Base-by-base conservation (phyloP, 768 basidiomycete species). In the Daedaleopsis sinensis region DNA sequence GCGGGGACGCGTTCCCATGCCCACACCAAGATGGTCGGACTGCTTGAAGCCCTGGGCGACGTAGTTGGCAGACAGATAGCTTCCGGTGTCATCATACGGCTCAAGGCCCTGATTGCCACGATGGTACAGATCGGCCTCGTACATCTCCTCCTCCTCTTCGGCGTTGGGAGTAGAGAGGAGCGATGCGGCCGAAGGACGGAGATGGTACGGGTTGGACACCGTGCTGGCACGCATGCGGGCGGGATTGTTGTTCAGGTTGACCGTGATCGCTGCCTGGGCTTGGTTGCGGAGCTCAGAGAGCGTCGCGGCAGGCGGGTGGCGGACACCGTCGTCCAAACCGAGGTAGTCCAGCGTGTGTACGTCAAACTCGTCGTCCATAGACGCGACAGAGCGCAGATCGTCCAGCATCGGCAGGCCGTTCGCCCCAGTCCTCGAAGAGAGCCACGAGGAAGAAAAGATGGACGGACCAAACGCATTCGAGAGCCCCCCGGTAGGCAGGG, bases 331-430 rank as follows among this genome's bases (percentile, higher is more conserved):
- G 68, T 95, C 96, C 68, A 98, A 82, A 47, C 96, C 96, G 52
- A 98, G 90, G 74, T 98, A 98, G 75, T 97, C 96, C 62, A 98
- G 84, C 27, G 96, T 98, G 71, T 94, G 93, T 48, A 95, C 91
- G 68, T 94, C 91, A 73, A 93, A 92, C 52, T 94, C 90, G 56
- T 97, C 96, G 71, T 93, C 91, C 64, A 85, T 85, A 47, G 91
- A 93, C 32, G 86, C 84, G 48, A 89, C 87, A 49, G 91, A 91
- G 64, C 90, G 89, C 68, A 92, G 75, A 73, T 94, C 93, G 60
- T 94, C 93, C 68, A 93, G 78, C 66, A 85, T 81, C 38, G 86
- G 80, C 65, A 88, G 85, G 23, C 85, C 84, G 56, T 82, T 79
- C 52, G 81, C 80, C 67, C 77, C 76, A 71, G 83, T 85, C 69